Evolutionary conservation across 805 yeast genomes (phyloP).

Genomic region (Candida vaughaniae): DNA sequence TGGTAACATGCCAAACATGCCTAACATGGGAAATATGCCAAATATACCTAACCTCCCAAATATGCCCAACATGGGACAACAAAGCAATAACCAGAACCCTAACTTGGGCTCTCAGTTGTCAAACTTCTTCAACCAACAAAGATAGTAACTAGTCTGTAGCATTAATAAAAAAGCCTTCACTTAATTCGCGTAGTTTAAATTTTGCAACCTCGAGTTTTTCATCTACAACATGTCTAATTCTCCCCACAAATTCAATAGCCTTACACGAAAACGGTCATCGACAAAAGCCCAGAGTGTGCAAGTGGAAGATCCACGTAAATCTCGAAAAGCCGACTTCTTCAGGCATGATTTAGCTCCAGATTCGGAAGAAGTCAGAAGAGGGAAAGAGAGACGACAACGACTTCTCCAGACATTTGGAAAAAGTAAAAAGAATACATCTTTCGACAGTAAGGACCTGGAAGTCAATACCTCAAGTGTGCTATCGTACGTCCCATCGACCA

Average conservation of each 20-base stretch:
- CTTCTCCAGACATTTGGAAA: no score
- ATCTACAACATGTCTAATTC: constrained; percentile 1
- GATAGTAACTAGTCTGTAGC: constrained; percentile 2
- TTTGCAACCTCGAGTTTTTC: background rate
- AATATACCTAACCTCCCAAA: constrained; percentile 10
- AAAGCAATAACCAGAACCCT: constrained; percentile 18
- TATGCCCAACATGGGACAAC: constrained; percentile 6
- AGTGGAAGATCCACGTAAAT: constrained; percentile 1
- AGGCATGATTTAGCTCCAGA: no score
- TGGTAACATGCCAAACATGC: constrained; percentile 4
- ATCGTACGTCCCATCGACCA: no score
- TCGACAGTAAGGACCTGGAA: no score
- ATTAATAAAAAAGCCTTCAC: background rate
- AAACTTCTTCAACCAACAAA: constrained; percentile 25
- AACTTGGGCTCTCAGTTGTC: constrained; percentile 40
- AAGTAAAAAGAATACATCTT: no score
- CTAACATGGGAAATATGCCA: constrained; percentile 2
- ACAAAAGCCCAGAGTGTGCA: constrained; percentile 1
- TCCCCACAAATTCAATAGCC: background rate
- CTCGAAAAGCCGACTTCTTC: no score
- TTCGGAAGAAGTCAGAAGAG: no score
- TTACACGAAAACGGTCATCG: background rate
- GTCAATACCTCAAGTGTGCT: no score
- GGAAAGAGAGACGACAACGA: no score
- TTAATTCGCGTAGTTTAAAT: background rate